Conservation (phyloP, 768 basidiomycete genomes). For the Glaciozyma martinii region DNA sequence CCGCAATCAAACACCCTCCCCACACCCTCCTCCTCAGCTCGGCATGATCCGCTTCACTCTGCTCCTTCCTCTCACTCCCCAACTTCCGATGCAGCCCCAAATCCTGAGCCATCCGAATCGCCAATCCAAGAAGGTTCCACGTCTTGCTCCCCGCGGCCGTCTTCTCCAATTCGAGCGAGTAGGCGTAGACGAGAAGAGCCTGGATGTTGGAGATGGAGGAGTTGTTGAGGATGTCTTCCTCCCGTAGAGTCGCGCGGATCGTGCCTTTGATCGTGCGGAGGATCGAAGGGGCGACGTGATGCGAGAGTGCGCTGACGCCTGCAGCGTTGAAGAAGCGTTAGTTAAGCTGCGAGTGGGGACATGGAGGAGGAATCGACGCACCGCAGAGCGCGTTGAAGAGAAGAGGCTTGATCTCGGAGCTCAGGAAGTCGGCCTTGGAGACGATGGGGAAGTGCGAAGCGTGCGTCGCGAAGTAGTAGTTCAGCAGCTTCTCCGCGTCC, state of each 20-base stretch:
- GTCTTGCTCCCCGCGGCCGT: conserved; percentile 31
- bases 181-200: conserved; percentile 45
- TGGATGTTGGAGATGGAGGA: conserved; percentile 64
- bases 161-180: conserved; percentile 31
- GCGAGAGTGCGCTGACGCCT: conserved; percentile 53
- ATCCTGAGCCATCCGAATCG: conserved; percentile 66
- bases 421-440: conserved; percentile 77
- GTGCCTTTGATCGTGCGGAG: conserved; percentile 82
- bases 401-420: conserved; percentile 61
- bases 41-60: conserved; percentile 44
- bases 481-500: conserved; percentile 69
- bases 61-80: conserved; percentile 58
- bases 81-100: conserved; percentile 81
- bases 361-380: conserved; percentile 48
- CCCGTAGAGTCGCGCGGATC: conserved; percentile 76
- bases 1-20: conserved; percentile 88
- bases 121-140: conserved; percentile 37
- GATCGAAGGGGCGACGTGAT: conserved; percentile 72
- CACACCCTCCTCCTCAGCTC: conserved; percentile 83
- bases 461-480: conserved; percentile 77
- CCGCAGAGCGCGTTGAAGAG: conserved; percentile 90
- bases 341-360: no score
- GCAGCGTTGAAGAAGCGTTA: no score
- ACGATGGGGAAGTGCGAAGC: conserved; percentile 83
- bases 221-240: conserved; percentile 65